A percentile compares a stretch with the other conserved stretches of the same genome.
These are phyloP conservation scores for Boechera retrofracta DNA, from an alignment of 345 rosid species.

Conservation along the genomic window DNA sequence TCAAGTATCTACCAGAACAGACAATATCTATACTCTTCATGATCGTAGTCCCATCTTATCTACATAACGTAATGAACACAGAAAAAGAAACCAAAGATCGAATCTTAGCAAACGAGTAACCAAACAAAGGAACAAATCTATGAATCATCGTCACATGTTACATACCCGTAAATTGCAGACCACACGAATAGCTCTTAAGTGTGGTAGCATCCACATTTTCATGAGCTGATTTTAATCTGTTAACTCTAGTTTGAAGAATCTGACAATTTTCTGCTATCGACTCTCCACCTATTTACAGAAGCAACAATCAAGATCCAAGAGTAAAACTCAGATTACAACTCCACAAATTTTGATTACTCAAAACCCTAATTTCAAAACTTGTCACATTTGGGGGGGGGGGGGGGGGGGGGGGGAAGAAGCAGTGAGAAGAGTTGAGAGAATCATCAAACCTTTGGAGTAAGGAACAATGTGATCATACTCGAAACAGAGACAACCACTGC, in stretches of 20 bases:
- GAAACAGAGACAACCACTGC: constrained; percentile 92
- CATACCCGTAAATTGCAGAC: constrained; percentile 50
- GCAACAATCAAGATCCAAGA: background rate
- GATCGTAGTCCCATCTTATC: background rate
- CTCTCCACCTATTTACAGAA: constrained; percentile 69
- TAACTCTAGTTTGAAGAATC: constrained; percentile 90
- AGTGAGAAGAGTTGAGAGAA: background rate
- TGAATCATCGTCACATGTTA: background rate
- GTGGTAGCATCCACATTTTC: constrained; percentile 54
- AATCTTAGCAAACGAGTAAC: constrained; percentile 1
- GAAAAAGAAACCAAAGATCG: background rate
- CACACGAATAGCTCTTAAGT: constrained; percentile 81
- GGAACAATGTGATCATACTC: constrained; percentile 94
- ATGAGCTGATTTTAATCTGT: constrained; percentile 72
- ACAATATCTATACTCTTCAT: constrained; percentile 12
- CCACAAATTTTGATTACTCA: background rate
- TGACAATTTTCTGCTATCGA: constrained; percentile 81
- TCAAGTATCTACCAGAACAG: background rate
- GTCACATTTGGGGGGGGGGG: background rate
- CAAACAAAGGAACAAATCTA: background rate
- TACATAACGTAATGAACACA: constrained; percentile 15
- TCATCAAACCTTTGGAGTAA: constrained; percentile 74
- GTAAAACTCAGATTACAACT: background rate
- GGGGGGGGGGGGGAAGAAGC: background rate
- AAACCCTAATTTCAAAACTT: constrained; percentile 11